phyloP scores from a whole-genome alignment of 345 rosid genomes.

The Sonneratia caseolaris region DNA sequence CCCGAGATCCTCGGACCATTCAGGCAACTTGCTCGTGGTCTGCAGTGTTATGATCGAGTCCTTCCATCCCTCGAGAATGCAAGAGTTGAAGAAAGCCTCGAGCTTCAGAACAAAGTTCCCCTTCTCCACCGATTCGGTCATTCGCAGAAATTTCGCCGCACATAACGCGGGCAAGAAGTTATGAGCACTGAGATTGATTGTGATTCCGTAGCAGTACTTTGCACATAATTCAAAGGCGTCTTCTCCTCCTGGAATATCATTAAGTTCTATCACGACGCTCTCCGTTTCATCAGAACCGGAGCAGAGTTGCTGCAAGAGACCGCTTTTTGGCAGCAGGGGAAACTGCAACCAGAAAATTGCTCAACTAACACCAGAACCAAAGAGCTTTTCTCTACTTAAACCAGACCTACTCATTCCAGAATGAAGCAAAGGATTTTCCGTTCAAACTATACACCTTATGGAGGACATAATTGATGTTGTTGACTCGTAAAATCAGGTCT shows the following conservation, averaged over 20 bases:
- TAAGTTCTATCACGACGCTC: slow-evolving; percentile 50
- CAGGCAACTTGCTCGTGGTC: slow-evolving; percentile 52
- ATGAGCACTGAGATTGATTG: slow-evolving; percentile 74
- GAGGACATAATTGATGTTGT: slow-evolving; percentile 57
- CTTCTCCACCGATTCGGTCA: slow-evolving; percentile 75
- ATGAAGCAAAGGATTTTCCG: neutral
- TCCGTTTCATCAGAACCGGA: slow-evolving; percentile 34
- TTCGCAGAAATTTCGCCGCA: slow-evolving; percentile 83
- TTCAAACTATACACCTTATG: slow-evolving; percentile 50
- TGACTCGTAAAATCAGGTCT: slow-evolving; percentile 56
- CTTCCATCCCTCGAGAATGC: slow-evolving; percentile 94
- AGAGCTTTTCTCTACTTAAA: neutral
- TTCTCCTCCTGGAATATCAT: slow-evolving; percentile 90
- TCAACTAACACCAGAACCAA: neutral
- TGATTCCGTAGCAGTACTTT: slow-evolving; percentile 89
- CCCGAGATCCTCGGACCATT: slow-evolving; percentile 87
- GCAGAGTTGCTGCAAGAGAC: slow-evolving; percentile 62
- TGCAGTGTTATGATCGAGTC: slow-evolving; percentile 75
- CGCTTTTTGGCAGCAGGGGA: slow-evolving; percentile 77
- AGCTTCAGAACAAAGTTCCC: slow-evolving; percentile 75
- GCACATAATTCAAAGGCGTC: slow-evolving; percentile 93
- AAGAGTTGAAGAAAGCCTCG: slow-evolving; percentile 78
- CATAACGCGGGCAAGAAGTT: slow-evolving; percentile 79
- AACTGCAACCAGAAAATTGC: slow-evolving; percentile 43
- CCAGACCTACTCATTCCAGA: neutral